Conservation (phyloP, 352 stramenopile species). For the Phytophthora lateralis region DNA sequence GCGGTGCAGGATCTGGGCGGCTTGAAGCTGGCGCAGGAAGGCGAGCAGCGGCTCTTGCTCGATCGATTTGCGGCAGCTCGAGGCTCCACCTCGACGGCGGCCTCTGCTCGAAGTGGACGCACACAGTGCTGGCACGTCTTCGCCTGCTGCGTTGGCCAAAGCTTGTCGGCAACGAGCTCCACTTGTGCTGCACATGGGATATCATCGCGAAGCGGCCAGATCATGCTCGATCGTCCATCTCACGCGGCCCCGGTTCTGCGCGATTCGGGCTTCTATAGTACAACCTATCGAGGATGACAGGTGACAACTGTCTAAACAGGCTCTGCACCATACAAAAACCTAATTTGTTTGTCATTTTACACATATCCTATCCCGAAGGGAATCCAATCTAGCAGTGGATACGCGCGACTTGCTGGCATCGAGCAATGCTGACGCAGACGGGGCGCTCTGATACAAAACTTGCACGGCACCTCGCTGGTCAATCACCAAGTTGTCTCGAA, state of each 20-base stretch:
- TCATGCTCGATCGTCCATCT: constrained; percentile 26
- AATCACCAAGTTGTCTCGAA: constrained; percentile 28
- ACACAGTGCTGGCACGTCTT: too few relatives aligned
- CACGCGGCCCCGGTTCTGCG: neutral
- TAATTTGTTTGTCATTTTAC: too few relatives aligned
- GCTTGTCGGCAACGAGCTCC: too few relatives aligned
- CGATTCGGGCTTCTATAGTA: constrained; percentile 33
- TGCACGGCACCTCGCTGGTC: constrained; percentile 8
- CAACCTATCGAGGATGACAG: constrained; percentile 18
- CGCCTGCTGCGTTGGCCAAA: neutral
- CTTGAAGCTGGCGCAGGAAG: constrained; percentile 1
- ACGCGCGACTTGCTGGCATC: constrained; percentile 4
- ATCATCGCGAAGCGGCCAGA: constrained; percentile 24
- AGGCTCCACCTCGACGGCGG: neutral
- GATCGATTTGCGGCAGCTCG: neutral
- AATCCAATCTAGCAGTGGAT: too few relatives aligned
- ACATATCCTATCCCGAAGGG: neutral
- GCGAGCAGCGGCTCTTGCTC: neutral
- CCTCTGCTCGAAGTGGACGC: neutral
- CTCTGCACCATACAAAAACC: neutral
- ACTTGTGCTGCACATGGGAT: constrained; percentile 22
- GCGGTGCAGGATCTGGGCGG: constrained; percentile 14
- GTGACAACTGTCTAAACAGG: constrained; percentile 4
- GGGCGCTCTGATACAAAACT: constrained; percentile 16
- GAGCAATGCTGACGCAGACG: constrained; percentile 29